These are phyloP conservation scores for Lecanicillium sp. DNA, from an alignment of 2,329 filamentous ascomycete species.

Conservation along the genomic window DNA sequence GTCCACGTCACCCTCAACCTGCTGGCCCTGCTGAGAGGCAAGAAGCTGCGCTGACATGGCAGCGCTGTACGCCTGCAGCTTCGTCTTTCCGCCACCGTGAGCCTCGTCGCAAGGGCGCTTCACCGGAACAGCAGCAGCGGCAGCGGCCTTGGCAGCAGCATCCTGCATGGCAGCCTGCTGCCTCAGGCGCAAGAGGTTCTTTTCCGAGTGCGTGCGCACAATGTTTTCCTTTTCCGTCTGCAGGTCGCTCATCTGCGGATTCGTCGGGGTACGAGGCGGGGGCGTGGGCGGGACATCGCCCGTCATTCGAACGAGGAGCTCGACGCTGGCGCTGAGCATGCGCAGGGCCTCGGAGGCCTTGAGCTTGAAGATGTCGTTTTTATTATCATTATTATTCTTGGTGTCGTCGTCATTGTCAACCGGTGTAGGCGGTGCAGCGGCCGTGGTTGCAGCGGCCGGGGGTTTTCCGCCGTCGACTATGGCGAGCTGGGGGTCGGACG, in stretches of 20 bases:
- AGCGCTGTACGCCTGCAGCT: conserved; percentile 19
- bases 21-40: conserved; percentile 14
- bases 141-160: conserved; percentile 6
- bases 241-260: conserved; percentile 59
- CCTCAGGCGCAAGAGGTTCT: conserved; percentile 37
- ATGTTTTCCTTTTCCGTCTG: conserved; percentile 55
- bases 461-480: no score
- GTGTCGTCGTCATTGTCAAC: conserved; percentile 20
- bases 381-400: conserved; percentile 3
- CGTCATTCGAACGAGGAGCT: conserved; percentile 62
- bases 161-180: conserved; percentile 29
- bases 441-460: conserved; percentile 12
- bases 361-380: conserved; percentile 65
- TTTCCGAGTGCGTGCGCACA: conserved; percentile 48
- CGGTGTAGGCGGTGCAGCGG: conserved; percentile 15
- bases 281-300: conserved; percentile 78
- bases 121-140: conserved; percentile 3
- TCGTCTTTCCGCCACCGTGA: conserved; percentile 8
- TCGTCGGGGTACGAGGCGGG: conserved; percentile 52
- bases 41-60: conserved; percentile 19
- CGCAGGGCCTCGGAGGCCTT: conserved; percentile 67
- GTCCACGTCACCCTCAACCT: conserved; percentile 34
- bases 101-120: conserved; percentile 7
- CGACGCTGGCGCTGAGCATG: conserved; percentile 64
- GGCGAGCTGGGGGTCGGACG: conserved; percentile 27